phyloP scores from a whole-genome alignment of 192 early-diverging fungal species.

The Gryganskiella cystojenkinii region DNA sequence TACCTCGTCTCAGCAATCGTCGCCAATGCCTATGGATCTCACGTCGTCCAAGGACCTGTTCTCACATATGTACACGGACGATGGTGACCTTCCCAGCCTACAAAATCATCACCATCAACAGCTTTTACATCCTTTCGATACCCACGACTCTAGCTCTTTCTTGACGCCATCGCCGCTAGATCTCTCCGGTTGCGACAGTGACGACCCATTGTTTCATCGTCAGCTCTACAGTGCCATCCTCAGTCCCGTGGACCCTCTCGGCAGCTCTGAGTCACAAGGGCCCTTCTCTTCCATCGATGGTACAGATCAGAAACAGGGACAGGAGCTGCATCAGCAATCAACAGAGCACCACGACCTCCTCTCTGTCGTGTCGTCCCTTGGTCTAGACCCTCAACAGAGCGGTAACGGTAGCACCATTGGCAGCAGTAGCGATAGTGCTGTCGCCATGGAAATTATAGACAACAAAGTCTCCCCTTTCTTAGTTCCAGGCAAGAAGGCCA shows the following conservation, averaged over 20 bases:
- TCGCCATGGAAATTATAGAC: background rate
- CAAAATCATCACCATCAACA: conserved; percentile 10
- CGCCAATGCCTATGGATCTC: background rate
- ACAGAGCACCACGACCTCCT: background rate
- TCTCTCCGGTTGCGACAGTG: conserved; percentile 7
- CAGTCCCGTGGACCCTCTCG: conserved; percentile 13
- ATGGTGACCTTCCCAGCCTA: background rate
- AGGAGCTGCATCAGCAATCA: conserved; percentile 3
- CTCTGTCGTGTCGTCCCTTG: background rate
- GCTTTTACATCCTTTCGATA: background rate
- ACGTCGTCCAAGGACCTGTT: background rate
- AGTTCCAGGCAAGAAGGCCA: background rate
- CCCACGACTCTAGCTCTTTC: conserved; percentile 8
- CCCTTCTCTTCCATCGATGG: background rate
- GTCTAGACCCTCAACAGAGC: background rate
- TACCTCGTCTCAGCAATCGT: background rate
- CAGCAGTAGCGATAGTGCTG: background rate
- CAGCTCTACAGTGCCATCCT: conserved; percentile 23
- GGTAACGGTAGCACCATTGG: background rate
- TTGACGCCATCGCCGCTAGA: conserved; percentile 17
- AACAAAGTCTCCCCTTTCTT: background rate
- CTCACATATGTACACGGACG: conserved; percentile 15
- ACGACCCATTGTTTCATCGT: conserved; percentile 19
- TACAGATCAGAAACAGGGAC: background rate
- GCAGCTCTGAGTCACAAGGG: background rate